Evolutionary conservation across 1,284 basidiomycete genomes (phyloP), one percentile per base, ranked within the genome.

Genomic region (Heterobasidion occidentale): DNA sequence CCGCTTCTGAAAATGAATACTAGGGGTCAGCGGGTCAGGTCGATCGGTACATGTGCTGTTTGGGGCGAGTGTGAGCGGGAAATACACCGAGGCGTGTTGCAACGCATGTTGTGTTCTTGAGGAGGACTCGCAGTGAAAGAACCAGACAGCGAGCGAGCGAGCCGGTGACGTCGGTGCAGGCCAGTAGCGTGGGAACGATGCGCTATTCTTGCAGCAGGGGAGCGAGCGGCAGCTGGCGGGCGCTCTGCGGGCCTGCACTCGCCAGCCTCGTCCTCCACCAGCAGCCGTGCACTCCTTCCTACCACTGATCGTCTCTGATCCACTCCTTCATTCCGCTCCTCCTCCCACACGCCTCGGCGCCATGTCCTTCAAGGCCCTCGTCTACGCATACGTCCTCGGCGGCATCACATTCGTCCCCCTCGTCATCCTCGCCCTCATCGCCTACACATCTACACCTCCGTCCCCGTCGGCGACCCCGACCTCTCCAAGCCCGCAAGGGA

Each of bases 401-500:
- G 94, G 92, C 33, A 61, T 95, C 59, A 93, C 92, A 1, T 90
- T 95, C 68, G 73, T 95, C 55, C 91, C 93, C 20, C 76, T 94
- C 51, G 65, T 89, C 60, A 62, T 89, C 61, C 71, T 80, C 62
- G 72, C 70, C 36, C 61, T 79, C 61, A 63, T 91, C 59, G 80
- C 77, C 66, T 78, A 78, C 69, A 74, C 58, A 68, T 86, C 58
- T 92, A 92, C 73, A 90, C 89, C 9, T 88, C 90, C 36, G 79
- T 86, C 2, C 91, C 92, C 15, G 77, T 90, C n/a, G 80, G 78
- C 19, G 79, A 84, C 62, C 64, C 72, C 2, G 76, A 81, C 64
- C 65, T 72, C 7, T 58, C 65, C 55, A 86, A 82, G 64, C 66
- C 69, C 46, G 61, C 62, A 47, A 77, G 74, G 58, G 59, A 59